Evolutionary conservation across 2,329 filamentous ascomycete species (phyloP), one percentile per base, ranked within the genome.

Genomic region (Pseudogymnoascus pannorum): DNA sequence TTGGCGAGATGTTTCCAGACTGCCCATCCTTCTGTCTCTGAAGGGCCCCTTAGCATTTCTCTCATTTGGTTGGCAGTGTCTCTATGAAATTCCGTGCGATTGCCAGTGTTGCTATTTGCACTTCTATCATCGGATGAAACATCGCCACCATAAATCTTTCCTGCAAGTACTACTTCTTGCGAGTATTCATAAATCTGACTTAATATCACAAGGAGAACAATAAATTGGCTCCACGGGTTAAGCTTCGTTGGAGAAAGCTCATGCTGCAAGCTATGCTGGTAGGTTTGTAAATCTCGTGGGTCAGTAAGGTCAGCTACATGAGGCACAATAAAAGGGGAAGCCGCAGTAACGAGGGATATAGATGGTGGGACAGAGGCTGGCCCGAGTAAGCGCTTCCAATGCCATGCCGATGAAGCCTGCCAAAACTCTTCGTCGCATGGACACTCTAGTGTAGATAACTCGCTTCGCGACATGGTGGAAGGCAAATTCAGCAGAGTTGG

Each of bases 361-460:
- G 66, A 67, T 9, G 65, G 66, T 4, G 68, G 67, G 14, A 65
- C 33, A 9, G 58, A 54, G 33, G 65, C 66, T 24, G 65, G 63
- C 3, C 66, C 68, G 12, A 69, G 62, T 5, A 68, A 44, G 35
- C 66, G 62, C 35, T 66, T 66, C 67, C 68, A 69, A 24, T 67
- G 58, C 11, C 63, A 48, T 14, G 68, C 67, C 14, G 67, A 67
- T 11, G 64, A 51, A 4, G 67, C 66, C 14, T 16, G 60, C 68
- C 68, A 69, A 38, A 68, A 68, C n/a, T 64, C 63, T 16, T 69
- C 66, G 24, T 69, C 67, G 29, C 66, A 68, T 33, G 68, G 68
- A 54, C 66, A 68, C 4, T 61, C 60, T 12, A 69, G 35, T 58
- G 65, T 35, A 24, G 63, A 63, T 14, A 69, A 59, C 33, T 69